Evolutionary conservation across 2,329 filamentous ascomycete genomes (phyloP), one percentile per base, ranked within the genome.

Genomic region (Waltergamsia citrina): DNA sequence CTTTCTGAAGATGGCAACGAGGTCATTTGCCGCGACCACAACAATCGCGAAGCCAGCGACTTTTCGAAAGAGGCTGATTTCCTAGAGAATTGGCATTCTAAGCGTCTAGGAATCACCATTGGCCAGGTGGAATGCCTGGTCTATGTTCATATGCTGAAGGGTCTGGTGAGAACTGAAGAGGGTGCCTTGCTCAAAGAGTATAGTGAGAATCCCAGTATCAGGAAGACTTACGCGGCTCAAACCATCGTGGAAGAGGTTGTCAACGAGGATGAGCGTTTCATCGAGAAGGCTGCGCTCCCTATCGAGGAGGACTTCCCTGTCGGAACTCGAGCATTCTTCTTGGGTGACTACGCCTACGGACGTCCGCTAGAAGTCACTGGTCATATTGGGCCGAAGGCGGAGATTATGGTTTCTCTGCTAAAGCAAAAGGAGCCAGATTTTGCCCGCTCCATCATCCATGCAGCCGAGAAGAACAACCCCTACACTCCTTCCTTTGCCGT

Each of bases 141-240:
- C 20, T 83, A 94, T 42, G 87, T 98, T 24, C 84, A 95, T 45
- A 92, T 94, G 73, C 74, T 98, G 35, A 94, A 85, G 56, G 92
- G 93, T 16, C 68, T 98, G 41, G 71, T 73, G 47, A 95, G 94
- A 67, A 93, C 84, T 1, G 87, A 95, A 40, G 81, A 90, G 23
- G 92, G 92, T 29, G 85, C 90, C 9, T 82, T 87, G 3, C 63
- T 95, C 47, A 98, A 98, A 60, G 86, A 96, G 50, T 98, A 94
- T 52, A 87, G 78, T 14, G 74, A 82, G 33, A 83, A 95, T 31
- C 78, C 81, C 3, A 90, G 90, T 29, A 71, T 92, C 50, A 86
- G 95, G 52, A 83, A 79, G 6, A 83, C 93, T 35, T 95, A 90
- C 54, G 87, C 92, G n/a, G 73, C 86, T 4, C 92, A 98, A 53